These are phyloP conservation scores for Venturia effusa DNA, from an alignment of 2,329 filamentous ascomycete genomes.

Conservation along the genomic window DNA sequence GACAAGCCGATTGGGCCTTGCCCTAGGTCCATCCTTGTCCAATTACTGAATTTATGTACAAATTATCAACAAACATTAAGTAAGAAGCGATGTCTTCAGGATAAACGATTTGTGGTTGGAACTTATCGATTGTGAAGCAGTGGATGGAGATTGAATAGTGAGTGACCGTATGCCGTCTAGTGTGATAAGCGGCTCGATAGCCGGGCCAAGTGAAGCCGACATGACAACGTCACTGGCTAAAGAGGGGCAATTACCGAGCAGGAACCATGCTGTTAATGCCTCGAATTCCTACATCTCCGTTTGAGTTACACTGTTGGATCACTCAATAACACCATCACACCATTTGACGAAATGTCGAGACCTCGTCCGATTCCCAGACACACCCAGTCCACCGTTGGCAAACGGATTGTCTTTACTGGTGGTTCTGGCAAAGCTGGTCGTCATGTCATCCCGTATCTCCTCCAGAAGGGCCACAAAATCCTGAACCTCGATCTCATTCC, in stretches of 20 bases:
- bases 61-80: neutral
- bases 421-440: conserved; percentile 46
- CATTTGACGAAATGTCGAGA: neutral
- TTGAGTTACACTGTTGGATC: neutral
- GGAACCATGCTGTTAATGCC: neutral
- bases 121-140: too few relatives aligned
- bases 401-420: conserved; percentile 43
- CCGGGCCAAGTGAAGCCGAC: neutral
- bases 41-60: neutral
- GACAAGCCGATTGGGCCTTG: neutral
- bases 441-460: conserved; percentile 42
- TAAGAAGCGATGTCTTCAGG: too few relatives aligned
- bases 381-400: conserved; percentile 11
- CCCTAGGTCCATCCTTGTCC: neutral
- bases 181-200: neutral
- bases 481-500: conserved; percentile 45
- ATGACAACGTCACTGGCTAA: neutral
- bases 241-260: neutral
- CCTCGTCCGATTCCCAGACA: neutral
- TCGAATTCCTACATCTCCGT: neutral
- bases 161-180: neutral
- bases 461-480: conserved; percentile 39
- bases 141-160: neutral
- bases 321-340: too few relatives aligned
- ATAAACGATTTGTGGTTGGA: too few relatives aligned